phyloP scores from a whole-genome alignment of 1,284 basidiomycete genomes.

The Fomes fomentarius region DNA sequence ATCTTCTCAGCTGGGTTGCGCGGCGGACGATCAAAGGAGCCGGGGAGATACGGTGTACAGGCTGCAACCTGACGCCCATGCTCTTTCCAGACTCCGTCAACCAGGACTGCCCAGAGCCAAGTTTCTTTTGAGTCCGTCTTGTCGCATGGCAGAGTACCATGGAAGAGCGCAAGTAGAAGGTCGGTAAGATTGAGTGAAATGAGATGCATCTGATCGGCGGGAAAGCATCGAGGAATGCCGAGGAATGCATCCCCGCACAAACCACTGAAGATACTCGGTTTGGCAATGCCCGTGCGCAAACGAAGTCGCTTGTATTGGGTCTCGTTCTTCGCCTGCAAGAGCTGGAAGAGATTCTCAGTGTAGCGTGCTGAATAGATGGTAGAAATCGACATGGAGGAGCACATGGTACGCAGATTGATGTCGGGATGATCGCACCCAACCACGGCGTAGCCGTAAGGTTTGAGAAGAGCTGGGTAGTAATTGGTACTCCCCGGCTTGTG shows the following conservation, averaged over 20 bases:
- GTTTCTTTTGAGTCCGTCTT: slow-evolving; percentile 19
- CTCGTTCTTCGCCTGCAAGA: slow-evolving; percentile 31
- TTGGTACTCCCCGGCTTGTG: slow-evolving; percentile 32
- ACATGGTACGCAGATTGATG: neutral
- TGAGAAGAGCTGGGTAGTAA: slow-evolving; percentile 34
- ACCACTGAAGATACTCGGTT: slow-evolving; percentile 3
- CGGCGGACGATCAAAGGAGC: slow-evolving; percentile 31
- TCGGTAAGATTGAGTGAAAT: slow-evolving; percentile 33
- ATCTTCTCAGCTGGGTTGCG: slow-evolving; percentile 34
- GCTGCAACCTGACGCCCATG: slow-evolving; percentile 35
- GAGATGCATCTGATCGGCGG: slow-evolving; percentile 42
- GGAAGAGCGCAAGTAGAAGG: slow-evolving; percentile 37
- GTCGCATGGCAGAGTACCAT: slow-evolving; percentile 30
- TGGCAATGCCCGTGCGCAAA: neutral
- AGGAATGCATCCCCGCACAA: slow-evolving; percentile 21
- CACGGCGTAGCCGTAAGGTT: neutral
- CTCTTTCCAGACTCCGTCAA: slow-evolving; percentile 30
- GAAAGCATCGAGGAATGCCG: slow-evolving; percentile 33
- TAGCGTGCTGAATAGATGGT: neutral
- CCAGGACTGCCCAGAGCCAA: slow-evolving; percentile 40
- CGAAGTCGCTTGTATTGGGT: neutral
- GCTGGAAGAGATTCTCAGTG: neutral
- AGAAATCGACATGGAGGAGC: neutral
- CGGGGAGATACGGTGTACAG: slow-evolving; percentile 24
- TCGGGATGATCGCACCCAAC: slow-evolving; percentile 3